Conservation (phyloP, 106 monocot genomes). For the Platanthera guangdongensis region DNA sequence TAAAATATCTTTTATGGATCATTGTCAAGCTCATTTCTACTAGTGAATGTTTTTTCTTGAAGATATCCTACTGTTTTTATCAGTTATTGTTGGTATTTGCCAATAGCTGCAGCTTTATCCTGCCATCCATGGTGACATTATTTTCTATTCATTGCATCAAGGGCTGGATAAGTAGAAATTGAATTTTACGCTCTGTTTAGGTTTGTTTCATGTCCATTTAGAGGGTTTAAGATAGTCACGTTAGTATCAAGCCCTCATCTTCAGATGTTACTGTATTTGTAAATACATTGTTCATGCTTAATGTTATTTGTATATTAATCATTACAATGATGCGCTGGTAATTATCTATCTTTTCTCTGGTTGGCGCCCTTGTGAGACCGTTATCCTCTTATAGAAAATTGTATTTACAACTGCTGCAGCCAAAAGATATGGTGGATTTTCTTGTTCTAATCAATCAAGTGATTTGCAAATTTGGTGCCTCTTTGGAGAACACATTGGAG, state of each 20-base stretch:
- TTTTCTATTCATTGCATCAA: not conserved
- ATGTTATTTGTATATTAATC: not conserved
- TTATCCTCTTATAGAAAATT: not conserved
- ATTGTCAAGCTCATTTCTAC: too few relatives aligned
- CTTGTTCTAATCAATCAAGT: constrained; percentile 82
- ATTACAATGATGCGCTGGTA: too few relatives aligned
- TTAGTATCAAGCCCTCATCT: not conserved
- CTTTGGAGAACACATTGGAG: constrained; percentile 48
- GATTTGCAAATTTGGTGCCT: constrained; percentile 78
- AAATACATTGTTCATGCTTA: not conserved
- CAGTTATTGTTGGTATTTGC: too few relatives aligned
- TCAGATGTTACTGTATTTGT: not conserved
- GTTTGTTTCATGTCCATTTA: not conserved
- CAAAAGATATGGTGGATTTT: constrained; percentile 85
- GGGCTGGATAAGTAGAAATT: not conserved
- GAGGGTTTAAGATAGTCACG: not conserved
- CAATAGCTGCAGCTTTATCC: too few relatives aligned
- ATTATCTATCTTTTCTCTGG: too few relatives aligned
- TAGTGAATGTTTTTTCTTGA: too few relatives aligned
- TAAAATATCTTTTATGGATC: too few relatives aligned
- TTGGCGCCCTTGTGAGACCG: not conserved
- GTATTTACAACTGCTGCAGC: constrained; percentile 30
- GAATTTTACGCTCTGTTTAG: not conserved
- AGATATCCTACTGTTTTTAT: too few relatives aligned
- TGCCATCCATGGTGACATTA: not conserved